Conservation (phyloP, 106 monocot species). For the Posidonia australis region DNA sequence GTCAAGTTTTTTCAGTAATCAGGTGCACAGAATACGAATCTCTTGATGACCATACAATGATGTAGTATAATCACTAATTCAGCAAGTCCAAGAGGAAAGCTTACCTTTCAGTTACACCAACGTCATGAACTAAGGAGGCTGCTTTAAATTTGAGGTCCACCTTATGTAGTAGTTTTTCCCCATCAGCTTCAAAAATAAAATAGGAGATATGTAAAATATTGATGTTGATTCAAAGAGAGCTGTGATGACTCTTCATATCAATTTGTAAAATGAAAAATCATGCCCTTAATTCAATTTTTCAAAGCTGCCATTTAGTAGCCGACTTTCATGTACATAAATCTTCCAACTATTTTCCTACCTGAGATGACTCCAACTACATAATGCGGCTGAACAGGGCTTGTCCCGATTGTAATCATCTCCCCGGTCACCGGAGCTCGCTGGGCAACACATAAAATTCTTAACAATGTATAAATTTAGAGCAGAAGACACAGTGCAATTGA, state of each 20-base stretch:
- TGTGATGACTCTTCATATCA: too few relatives aligned
- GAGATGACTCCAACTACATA: slow-evolving; percentile 21
- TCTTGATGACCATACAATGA: too few relatives aligned
- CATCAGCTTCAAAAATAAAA: slow-evolving; percentile 18
- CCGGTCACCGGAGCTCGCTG: slow-evolving; percentile 17
- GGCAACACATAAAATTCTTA: background rate
- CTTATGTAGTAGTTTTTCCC: slow-evolving; percentile 14
- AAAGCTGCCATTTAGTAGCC: background rate
- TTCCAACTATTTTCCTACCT: slow-evolving; percentile 5
- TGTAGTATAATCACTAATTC: too few relatives aligned
- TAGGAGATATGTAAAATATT: background rate
- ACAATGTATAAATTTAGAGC: too few relatives aligned
- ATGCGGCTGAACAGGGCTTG: slow-evolving; percentile 3
- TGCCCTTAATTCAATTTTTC: background rate
- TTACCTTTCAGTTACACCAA: slow-evolving; percentile 20
- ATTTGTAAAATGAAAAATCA: background rate
- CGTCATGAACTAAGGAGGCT: slow-evolving; percentile 12
- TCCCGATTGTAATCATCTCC: slow-evolving; percentile 16
- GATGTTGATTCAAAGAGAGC: background rate
- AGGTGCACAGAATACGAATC: too few relatives aligned
- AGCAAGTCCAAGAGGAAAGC: too few relatives aligned
- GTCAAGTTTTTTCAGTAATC: too few relatives aligned
- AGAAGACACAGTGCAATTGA: too few relatives aligned
- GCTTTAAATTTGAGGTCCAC: slow-evolving; percentile 15
- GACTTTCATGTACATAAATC: background rate